Base-by-base conservation (phyloP, 768 basidiomycete species). In the Phanerodontia chrysosporium region DNA sequence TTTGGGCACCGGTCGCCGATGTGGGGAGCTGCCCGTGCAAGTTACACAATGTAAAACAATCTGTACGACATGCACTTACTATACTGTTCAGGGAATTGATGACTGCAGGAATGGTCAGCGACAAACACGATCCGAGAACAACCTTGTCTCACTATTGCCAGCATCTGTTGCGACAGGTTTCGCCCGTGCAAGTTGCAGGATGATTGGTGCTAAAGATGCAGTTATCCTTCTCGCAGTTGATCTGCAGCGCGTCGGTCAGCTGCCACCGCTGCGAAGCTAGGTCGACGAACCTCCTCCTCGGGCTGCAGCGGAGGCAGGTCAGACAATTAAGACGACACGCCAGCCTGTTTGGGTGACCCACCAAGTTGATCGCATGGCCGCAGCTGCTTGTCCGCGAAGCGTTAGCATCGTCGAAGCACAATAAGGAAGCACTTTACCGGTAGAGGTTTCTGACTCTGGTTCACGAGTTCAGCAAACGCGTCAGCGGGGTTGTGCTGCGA, bases 151-250 rank as follows among this genome's bases (percentile, higher is more conserved):
- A 83, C 82, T 80, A 81, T 66, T 83, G 82, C 66, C 73, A 76
- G 55, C 80, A 81, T 2, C 69, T 73, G 53, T 67, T 65, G n/a
- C 58, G 76, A 72, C 84, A 86, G 1, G 29, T 29, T 0, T 79
- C 80, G 7, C 69, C 74, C 0, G 58, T 66, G 55, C 83, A 84
- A 35, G 65, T 68, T 1, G 58, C 58, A 0, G 80, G 80, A 61
- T 85, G 84, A 55, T 69, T 73, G 0, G 82, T 76, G 52, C 83
- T 85, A 65, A 85, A 84, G 58, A 73, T 81, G 70, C 85, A 86
- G 46, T 71, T 72, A 30, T 62, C 60, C 57, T 68, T 73, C 12
- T 76, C 72, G 68, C 84, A 85, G 42, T 65, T 60, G 45, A 83
- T 69, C 84, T 85, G 66, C 44, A 18, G n/a, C 25, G 35, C 24